Base-by-base conservation (phyloP, 176 grass and related monocot species). In the Pontederia crassipes region DNA sequence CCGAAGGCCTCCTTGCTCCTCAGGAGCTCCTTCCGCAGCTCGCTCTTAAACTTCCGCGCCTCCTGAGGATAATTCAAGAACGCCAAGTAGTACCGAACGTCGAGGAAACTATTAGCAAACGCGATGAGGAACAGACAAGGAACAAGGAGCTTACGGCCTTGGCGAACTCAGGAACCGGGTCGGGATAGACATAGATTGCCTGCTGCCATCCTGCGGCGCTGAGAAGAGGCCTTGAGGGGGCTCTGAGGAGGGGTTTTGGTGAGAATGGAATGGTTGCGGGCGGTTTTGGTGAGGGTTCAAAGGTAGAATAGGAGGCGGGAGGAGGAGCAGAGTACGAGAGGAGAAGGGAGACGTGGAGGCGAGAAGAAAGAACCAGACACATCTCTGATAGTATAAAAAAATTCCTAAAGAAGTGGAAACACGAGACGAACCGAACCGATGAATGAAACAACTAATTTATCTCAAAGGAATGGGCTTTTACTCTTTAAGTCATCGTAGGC, bases 101-200 rank as follows among this genome's bases (percentile, higher is more conserved):
- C 50, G 15, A 52, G 4, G 12, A 11, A 52, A 52, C 50, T 3
- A 57, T 11, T 14, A 60, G 28, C 12, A 45, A 15, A 32, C 58
- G 4, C 10, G 28, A 60, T 8, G 10, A 29, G 8, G 11, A 60
- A 4, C 58, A 40, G 32, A 60, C 11, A 13, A 60, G 32, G 4
- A 4, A 45, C 10, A n/a, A 45, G 8, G 18, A 18, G 17, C 15
- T 69, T 69, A 69, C 66, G 1, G 53, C n/a, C 24, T 46, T 46
- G 32, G 66, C 32, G 66, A 69, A 69, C 46, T 56, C 66, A 6
- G 66, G 52, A 53, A 69, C 57, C 14, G 66, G 53, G 13, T 69
- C 66, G 54, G 66, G 53, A 35, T 69, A 69, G 52, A 57, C 32
- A n/a, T 69, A 69, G 28, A 46, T 17, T 1, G 66, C 53, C 29